Conservation (phyloP, 495 filamentous ascomycete genomes). For the Podospora pseudocomata region DNA sequence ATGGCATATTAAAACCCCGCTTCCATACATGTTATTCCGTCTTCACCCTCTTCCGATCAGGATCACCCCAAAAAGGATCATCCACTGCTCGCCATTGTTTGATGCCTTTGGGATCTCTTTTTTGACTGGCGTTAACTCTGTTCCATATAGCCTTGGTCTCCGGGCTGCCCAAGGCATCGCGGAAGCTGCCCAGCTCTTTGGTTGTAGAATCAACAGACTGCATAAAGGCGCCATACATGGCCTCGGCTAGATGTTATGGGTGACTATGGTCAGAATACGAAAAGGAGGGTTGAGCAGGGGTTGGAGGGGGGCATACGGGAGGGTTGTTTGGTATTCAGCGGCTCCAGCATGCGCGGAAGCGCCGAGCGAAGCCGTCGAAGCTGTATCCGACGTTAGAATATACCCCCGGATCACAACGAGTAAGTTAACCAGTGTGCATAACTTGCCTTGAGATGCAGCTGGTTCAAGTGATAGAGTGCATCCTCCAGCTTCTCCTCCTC, state of each 20-base stretch:
- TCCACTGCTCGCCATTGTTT: constrained; percentile 49
- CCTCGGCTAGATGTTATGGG: constrained; percentile 34
- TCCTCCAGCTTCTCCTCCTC: constrained; percentile 38
- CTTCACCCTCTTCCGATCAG: constrained; percentile 12
- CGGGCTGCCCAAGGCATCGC: constrained; percentile 34
- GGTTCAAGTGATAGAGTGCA: constrained; percentile 36
- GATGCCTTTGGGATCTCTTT: constrained; percentile 45
- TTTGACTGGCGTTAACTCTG: constrained; percentile 42
- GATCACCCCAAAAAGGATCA: constrained; percentile 45
- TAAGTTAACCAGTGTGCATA: neutral
- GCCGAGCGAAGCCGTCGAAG: constrained; percentile 42
- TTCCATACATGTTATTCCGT: neutral
- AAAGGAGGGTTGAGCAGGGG: neutral
- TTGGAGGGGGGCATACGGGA: constrained; percentile 33
- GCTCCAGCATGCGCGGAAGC: constrained; percentile 45
- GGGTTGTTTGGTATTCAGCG: constrained; percentile 37
- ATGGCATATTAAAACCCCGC: neutral
- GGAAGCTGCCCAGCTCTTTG: constrained; percentile 44
- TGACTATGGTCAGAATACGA: constrained; percentile 13
- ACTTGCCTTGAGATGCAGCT: constrained; percentile 44
- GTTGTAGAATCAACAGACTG: constrained; percentile 37
- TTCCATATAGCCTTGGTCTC: constrained; percentile 42
- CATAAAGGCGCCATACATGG: constrained; percentile 35
- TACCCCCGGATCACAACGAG: constrained; percentile 8
- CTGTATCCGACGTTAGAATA: constrained; percentile 30